Conservation (phyloP, 495 filamentous ascomycete genomes). For the Penicillium crystallinum region DNA sequence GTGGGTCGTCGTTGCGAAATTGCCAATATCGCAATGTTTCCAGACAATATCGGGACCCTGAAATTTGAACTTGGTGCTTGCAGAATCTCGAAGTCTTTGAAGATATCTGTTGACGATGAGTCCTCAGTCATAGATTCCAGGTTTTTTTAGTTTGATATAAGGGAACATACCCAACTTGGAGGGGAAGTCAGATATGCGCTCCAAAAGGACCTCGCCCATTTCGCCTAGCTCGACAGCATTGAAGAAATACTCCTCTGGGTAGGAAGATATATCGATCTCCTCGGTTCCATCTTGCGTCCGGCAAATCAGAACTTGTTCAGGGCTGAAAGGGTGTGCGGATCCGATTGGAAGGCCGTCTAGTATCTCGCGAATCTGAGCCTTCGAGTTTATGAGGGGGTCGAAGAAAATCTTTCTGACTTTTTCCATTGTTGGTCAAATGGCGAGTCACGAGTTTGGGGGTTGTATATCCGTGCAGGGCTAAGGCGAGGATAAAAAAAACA, state of each 20-base stretch:
- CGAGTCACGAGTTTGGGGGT: too few species aligned
- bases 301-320: constrained; percentile 21
- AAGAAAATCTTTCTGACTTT: constrained; percentile 20
- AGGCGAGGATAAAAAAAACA: too few species aligned
- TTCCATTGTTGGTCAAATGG: constrained; percentile 10
- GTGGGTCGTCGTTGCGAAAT: constrained; percentile 17
- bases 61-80: constrained; percentile 22
- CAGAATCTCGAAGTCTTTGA: constrained; percentile 19
- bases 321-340: constrained; percentile 26
- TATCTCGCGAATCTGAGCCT: constrained; percentile 15
- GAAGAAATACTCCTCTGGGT: constrained; percentile 21
- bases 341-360: constrained; percentile 19
- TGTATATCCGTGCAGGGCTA: too few species aligned
- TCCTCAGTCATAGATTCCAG: not conserved
- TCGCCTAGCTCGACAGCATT: constrained; percentile 25
- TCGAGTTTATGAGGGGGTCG: constrained; percentile 20
- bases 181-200: constrained; percentile 15
- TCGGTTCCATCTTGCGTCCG: constrained; percentile 16
- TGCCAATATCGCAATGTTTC: constrained; percentile 19
- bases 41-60: constrained; percentile 19
- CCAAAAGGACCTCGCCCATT: constrained; percentile 18
- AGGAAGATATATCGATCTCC: constrained; percentile 25
- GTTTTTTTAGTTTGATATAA: not conserved
- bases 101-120: constrained; percentile 7
- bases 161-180: constrained; percentile 12